Conservation (phyloP, 345 rosid genomes). For the Eucalyptus paniculata region DNA sequence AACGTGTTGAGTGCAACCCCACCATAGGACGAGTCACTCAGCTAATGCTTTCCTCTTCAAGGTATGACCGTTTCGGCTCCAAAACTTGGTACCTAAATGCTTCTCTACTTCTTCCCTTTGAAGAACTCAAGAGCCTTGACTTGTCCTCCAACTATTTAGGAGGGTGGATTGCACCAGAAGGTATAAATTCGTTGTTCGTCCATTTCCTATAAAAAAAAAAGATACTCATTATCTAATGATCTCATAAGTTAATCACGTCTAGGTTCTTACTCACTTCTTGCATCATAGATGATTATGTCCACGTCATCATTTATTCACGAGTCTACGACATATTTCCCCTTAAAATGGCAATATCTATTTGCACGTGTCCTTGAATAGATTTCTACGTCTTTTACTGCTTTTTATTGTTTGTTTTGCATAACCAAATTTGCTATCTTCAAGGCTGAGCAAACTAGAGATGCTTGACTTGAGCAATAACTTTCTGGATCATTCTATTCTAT, state of each 20-base stretch:
- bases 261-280: background rate
- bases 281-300: background rate
- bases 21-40: background rate
- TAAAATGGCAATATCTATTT: no score
- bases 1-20: background rate
- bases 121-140: background rate
- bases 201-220: no score
- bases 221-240: background rate
- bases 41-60: accelerated
- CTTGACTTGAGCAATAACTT: no score
- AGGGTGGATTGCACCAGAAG: background rate
- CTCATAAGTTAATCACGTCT: background rate
- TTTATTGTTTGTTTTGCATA: no score
- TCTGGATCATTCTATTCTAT: no score
- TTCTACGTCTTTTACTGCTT: no score
- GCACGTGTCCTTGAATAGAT: no score
- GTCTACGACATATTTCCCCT: background rate
- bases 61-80: accelerated
- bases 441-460: no score
- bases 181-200: background rate
- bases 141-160: background rate
- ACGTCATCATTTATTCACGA: background rate
- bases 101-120: background rate
- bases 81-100: background rate
- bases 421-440: no score